Base-by-base conservation (phyloP, 352 stramenopile species). In the Phytophthora aleatoria region DNA sequence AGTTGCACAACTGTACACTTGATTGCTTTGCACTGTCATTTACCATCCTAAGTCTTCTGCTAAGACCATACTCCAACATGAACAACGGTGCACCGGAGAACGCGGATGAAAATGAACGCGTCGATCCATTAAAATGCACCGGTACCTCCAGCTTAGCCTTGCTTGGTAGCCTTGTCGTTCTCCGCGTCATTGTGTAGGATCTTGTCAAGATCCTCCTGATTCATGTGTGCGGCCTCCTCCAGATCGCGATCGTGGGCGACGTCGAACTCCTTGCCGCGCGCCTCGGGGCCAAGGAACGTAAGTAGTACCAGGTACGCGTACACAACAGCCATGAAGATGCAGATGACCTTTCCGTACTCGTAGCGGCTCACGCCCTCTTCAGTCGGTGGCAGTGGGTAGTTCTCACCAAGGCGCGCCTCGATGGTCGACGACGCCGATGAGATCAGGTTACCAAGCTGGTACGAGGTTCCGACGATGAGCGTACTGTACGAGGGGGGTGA, bases 401-500 rank as follows among this genome's bases (percentile, higher is more conserved):
- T 67, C 63, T 85, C 74, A 10, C 64, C 66, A 0, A 85, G 66
- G n/a, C 26, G 49, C 3, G 77, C 58, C 54, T 85, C 77, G 49
- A 85, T 83, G 5, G 77, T 85, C 12, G 74, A 71, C 11, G 77
- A 69, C 3, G 77, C 64, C 5, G 77, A 77, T 31, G 77, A 81
- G 57, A 85, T 83, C n/a, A 85, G 39, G 62, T 83, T 85, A 36
- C 77, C 77, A 5, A 85, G 65, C 43, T 85, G 77, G 52, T 85
- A 85, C 0, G 71, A 67, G 1, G 77, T 83, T 48, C 77, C 77
- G 11, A 77, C 65, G 43, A 85, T 62, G 33, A 85, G 77, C 2
- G 76, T 79, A 36, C 50, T 71, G 74, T 83, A 83, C 3, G 71
- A 75, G 27, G 76, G 76, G 10, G 71, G 71, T 5, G 76, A 76